A percentile compares a stretch with the other conserved stretches of the same genome.
These are phyloP conservation scores for Saccharum hybrid DNA, from an alignment of 202 grass and related monocot genomes.

Conservation along the genomic window DNA sequence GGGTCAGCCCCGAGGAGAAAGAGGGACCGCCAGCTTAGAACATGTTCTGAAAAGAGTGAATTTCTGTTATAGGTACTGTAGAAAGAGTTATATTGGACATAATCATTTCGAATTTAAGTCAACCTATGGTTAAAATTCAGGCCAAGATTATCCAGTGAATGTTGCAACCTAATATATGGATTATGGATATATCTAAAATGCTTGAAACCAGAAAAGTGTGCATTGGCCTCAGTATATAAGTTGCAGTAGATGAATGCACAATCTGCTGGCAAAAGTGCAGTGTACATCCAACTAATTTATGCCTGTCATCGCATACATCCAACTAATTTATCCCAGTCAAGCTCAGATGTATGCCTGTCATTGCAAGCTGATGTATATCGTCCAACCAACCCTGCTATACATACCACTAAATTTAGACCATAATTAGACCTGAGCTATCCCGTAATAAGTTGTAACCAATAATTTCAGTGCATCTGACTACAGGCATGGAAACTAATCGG, in stretches of 20 bases:
- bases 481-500: neutral
- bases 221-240: neutral
- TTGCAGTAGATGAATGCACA: neutral
- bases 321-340: neutral
- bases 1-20: too few species aligned
- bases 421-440: neutral
- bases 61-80: neutral
- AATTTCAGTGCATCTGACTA: constrained; percentile 13
- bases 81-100: constrained; percentile 18
- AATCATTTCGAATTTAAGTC: constrained; percentile 18
- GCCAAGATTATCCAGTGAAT: neutral
- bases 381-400: neutral
- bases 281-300: too few species aligned
- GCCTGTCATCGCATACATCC: too few species aligned
- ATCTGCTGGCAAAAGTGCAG: neutral
- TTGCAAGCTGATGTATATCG: too few species aligned
- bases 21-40: too few species aligned
- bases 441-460: constrained; percentile 5
- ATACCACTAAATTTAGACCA: neutral
- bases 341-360: too few species aligned
- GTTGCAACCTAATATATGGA: too few species aligned
- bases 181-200: neutral
- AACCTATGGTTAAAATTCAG: neutral
- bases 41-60: constrained; percentile 51
- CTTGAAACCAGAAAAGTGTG: neutral